Percentiles rank a stretch among this genome's conserved stretches.
These are phyloP conservation scores for Casuarina equisetifolia DNA, from an alignment of 306 rosid species.

Conservation along the genomic window DNA sequence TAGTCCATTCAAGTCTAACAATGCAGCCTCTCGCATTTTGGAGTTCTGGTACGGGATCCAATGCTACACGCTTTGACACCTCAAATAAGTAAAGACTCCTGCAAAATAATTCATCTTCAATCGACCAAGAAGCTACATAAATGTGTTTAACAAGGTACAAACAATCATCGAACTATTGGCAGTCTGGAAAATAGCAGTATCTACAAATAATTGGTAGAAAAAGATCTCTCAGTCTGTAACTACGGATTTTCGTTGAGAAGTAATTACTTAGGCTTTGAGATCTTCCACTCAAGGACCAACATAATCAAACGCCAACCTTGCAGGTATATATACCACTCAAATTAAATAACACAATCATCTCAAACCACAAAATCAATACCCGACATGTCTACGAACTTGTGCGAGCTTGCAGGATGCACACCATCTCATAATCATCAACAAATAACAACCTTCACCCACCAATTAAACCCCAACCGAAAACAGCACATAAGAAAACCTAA, in stretches of 20 bases:
- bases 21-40: slow-evolving; percentile 85
- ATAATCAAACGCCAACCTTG: not conserved
- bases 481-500: not conserved
- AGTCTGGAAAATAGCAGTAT: not conserved
- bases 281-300: not conserved
- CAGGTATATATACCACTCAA: too few relatives aligned
- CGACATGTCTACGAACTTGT: not conserved
- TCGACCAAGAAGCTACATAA: slow-evolving; percentile 7
- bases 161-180: not conserved
- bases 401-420: not conserved
- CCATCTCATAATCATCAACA: not conserved
- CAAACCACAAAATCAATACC: too few relatives aligned
- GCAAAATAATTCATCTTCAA: slow-evolving; percentile 53
- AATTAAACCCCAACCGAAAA: not conserved
- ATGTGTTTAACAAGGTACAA: not conserved
- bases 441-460: not conserved
- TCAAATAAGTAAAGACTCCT: slow-evolving; percentile 51
- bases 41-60: slow-evolving; percentile 96
- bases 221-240: not conserved
- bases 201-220: not conserved
- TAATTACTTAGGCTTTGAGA: not conserved
- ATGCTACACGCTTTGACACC: slow-evolving; percentile 75
- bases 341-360: too few relatives aligned
- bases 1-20: slow-evolving; percentile 68
- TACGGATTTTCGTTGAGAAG: not conserved